These are phyloP conservation scores for Suillus clintonianus DNA, from an alignment of 768 basidiomycete species.

Conservation along the genomic window DNA sequence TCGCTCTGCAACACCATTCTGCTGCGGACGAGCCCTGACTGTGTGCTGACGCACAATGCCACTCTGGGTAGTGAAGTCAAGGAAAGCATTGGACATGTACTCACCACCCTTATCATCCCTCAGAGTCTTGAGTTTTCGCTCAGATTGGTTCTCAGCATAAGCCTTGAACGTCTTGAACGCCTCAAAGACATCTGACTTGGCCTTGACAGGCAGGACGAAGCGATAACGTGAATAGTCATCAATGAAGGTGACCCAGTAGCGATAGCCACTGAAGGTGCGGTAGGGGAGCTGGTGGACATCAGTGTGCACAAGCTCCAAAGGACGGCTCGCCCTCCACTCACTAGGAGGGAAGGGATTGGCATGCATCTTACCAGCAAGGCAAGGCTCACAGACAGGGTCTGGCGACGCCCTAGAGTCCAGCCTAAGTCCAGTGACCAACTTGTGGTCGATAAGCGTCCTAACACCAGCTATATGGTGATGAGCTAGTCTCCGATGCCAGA, in stretches of 20 bases:
- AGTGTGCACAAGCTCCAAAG: conserved; percentile 23
- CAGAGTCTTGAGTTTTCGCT: conserved; percentile 15
- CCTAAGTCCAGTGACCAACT: conserved; percentile 17
- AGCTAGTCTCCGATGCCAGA: conserved; percentile 17
- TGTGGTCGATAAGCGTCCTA: conserved; percentile 3
- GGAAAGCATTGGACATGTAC: conserved; percentile 19
- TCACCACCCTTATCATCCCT: conserved; percentile 28
- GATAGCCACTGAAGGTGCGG: conserved; percentile 6
- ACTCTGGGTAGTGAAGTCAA: conserved; percentile 9
- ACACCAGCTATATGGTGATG: conserved; percentile 13
- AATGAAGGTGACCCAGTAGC: conserved; percentile 15
- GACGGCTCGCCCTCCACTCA: conserved; percentile 4
- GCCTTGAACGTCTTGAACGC: conserved; percentile 32
- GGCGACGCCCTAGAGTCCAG: conserved; percentile 5
- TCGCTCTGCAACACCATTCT: conserved; percentile 33
- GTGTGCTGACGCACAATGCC: conserved; percentile 23
- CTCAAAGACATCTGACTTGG: conserved; percentile 23
- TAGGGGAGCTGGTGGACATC: conserved; percentile 21
- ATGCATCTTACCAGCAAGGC: conserved; percentile 22
- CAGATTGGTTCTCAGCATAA: conserved; percentile 27
- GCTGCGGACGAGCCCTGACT: conserved; percentile 22
- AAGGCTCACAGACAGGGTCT: conserved; percentile 21
- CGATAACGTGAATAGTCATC: conserved; percentile 10
- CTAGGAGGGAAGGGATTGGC: conserved; percentile 19
- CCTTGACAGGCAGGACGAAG: conserved; percentile 19